These are phyloP conservation scores for Sphaerobolus stellatus DNA, from an alignment of 1,284 basidiomycete species.

Conservation along the genomic window DNA sequence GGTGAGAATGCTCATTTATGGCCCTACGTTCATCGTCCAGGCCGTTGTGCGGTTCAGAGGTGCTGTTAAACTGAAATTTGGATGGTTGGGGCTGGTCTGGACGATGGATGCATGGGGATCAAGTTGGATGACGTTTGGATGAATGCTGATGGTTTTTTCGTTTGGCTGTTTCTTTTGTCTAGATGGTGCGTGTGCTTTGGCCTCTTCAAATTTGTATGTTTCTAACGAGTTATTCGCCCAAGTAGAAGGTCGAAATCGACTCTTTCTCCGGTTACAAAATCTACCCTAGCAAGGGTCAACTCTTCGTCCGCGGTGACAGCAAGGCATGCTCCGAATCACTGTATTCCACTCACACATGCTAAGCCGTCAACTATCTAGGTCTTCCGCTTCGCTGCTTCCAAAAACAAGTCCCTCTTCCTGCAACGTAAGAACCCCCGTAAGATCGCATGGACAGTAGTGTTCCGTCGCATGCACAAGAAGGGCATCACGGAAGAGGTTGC, in stretches of 20 bases:
- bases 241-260: slow-evolving; percentile 96
- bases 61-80: background rate
- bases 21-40: background rate
- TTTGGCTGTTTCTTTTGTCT: slow-evolving; percentile 11
- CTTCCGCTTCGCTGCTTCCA: slow-evolving; percentile 89
- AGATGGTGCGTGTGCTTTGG: slow-evolving; percentile 50
- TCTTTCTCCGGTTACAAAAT: slow-evolving; percentile 94
- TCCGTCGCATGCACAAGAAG: slow-evolving; percentile 99
- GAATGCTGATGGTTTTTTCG: background rate
- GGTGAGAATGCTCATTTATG: slow-evolving; percentile 8
- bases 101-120: slow-evolving; percentile 7
- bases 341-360: background rate
- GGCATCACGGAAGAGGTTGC: slow-evolving; percentile 98
- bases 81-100: background rate
- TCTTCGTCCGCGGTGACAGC: slow-evolving; percentile 95
- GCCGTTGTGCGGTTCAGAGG: background rate
- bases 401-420: slow-evolving; percentile 95
- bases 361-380: slow-evolving; percentile 49
- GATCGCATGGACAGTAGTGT: slow-evolving; percentile 97
- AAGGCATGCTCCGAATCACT: slow-evolving; percentile 60
- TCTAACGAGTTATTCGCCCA: slow-evolving; percentile 31
- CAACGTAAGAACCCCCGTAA: slow-evolving; percentile 99
- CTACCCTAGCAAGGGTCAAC: slow-evolving; percentile 94
- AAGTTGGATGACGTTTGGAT: slow-evolving; percentile 3
- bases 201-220: background rate